Evolutionary conservation across 1,139 yeast genomes (phyloP).

Genomic region (Debaryomyces coudertii): DNA sequence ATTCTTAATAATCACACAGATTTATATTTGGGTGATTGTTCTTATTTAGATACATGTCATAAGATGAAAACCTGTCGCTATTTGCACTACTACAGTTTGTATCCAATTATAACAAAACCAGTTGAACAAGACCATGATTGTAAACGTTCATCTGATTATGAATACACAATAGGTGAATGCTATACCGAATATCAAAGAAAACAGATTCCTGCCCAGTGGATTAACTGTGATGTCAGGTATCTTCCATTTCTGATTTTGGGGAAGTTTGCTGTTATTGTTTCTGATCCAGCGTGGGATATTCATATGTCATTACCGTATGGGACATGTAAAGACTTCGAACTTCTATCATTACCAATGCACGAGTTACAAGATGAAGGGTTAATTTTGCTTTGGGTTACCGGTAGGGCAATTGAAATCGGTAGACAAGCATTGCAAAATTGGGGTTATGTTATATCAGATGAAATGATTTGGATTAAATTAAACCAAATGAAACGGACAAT

Average conservation of each 20-base stretch:
- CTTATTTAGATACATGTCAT: conserved; percentile 92
- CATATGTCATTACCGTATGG: conserved; percentile 84
- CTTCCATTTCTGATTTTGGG: conserved; percentile 74
- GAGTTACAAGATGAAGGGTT: conserved; percentile 82
- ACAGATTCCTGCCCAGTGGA: conserved; percentile 74
- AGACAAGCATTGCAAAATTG: conserved; percentile 73
- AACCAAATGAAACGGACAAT: conserved; percentile 87
- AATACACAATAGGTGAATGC: conserved; percentile 63
- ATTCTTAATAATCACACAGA: conserved; percentile 62
- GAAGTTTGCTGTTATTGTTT: conserved; percentile 82
- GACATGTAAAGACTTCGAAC: conserved; percentile 72
- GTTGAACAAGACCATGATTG: conserved; percentile 23
- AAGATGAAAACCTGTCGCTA: conserved; percentile 80
- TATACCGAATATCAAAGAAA: conserved; percentile 35
- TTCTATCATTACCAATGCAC: conserved; percentile 65
- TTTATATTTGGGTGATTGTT: conserved; percentile 79
- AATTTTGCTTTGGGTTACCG: conserved; percentile 89
- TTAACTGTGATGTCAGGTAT: conserved; percentile 76
- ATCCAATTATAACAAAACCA: conserved; percentile 38
- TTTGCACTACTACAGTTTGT: conserved; percentile 72
- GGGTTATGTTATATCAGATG: conserved; percentile 83
- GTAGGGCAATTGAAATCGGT: conserved; percentile 88
- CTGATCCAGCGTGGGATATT: conserved; percentile 92
- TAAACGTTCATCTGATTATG: conserved; percentile 24
- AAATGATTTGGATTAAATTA: conserved; percentile 86